These are phyloP conservation scores for Verticillium dahliae DNA, from an alignment of 2,329 filamentous ascomycete species.

Conservation along the genomic window DNA sequence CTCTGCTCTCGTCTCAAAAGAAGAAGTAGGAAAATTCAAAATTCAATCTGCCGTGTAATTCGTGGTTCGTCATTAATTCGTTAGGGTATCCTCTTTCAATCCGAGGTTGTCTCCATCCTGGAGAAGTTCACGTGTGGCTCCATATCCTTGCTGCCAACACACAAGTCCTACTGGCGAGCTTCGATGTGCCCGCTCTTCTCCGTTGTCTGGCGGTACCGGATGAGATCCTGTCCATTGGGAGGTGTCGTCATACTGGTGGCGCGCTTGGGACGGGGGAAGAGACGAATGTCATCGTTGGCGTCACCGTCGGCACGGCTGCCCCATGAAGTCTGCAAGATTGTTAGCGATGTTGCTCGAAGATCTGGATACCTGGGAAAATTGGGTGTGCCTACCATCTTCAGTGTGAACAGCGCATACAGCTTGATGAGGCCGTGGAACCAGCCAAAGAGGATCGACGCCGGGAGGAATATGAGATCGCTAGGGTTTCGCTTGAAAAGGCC, in stretches of 20 bases:
- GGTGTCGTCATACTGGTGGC: slow-evolving; percentile 36
- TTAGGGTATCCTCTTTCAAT: neutral
- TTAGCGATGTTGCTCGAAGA: neutral
- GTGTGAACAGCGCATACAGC: slow-evolving; percentile 76
- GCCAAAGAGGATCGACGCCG: slow-evolving; percentile 82
- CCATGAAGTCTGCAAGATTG: slow-evolving; percentile 71
- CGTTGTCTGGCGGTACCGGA: slow-evolving; percentile 34
- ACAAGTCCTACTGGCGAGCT: neutral
- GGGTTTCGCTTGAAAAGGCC: slow-evolving; percentile 83
- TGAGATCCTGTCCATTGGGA: slow-evolving; percentile 32
- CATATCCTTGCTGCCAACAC: slow-evolving; percentile 5
- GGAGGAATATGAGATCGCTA: slow-evolving; percentile 70
- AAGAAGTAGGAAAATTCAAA: neutral
- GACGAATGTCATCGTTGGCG: slow-evolving; percentile 68
- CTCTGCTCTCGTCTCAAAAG: slow-evolving; percentile 5
- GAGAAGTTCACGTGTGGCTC: slow-evolving; percentile 11
- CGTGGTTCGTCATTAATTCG: slow-evolving; percentile 1
- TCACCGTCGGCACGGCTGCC: slow-evolving; percentile 90
- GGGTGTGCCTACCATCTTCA: slow-evolving; percentile 62
- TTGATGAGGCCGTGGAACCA: slow-evolving; percentile 93
- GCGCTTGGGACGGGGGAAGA: slow-evolving; percentile 42
- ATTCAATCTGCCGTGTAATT: neutral
- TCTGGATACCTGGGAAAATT: neutral
- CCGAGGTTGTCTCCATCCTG: slow-evolving; percentile 1
- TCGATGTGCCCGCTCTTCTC: slow-evolving; percentile 10